Base-by-base conservation (phyloP, 2,329 filamentous ascomycete species). In the Fusarium sp. region DNA sequence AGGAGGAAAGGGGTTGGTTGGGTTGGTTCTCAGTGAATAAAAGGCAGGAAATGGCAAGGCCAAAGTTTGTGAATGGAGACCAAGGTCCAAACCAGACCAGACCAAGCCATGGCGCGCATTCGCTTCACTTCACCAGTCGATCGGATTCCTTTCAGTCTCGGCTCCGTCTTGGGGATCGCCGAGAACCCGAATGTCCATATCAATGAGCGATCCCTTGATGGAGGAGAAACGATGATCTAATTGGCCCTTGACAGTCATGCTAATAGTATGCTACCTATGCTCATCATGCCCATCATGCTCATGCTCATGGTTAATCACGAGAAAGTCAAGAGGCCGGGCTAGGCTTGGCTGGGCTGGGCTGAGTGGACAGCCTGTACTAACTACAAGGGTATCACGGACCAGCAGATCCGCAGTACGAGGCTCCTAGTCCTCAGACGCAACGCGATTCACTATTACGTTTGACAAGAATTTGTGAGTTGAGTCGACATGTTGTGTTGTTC, bases 351-450 rank as follows among this genome's bases (percentile, higher is more conserved):
- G 46, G 67, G 43, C 46, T 64, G 67, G 67, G 59, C 67, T 70
- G 58, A 70, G 59, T 58, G 54, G 59, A 25, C 67, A 71, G 67
- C 63, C 67, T 56, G 28, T 43, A 41, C 45, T 51, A 50, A n/a
- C n/a, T 26, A 25, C 60, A 61, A 45, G 65, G 67, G 52, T 44
- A 52, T 62, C 67, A 70, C 67, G 55, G 67, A 34, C 67, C 67
- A 68, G 45, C 48, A 68, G 67, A 70, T 62, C 64, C 67, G 67
- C 56, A 57, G 31, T 51, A 50, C 34, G 39, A 49, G 34, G 52
- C 68, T 62, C 64, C 34, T 37, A n/a, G 10, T 37, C 34, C 34
- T 37, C 34, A 71, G 68, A 71, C 68, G 43, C 42, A 60, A 62
- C 46, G 28, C 49, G 68, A 41, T 69, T 70, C 64, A 69, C 45